Conservation (phyloP, 2,329 filamentous ascomycete genomes). For the Cryphonectria japonica region DNA sequence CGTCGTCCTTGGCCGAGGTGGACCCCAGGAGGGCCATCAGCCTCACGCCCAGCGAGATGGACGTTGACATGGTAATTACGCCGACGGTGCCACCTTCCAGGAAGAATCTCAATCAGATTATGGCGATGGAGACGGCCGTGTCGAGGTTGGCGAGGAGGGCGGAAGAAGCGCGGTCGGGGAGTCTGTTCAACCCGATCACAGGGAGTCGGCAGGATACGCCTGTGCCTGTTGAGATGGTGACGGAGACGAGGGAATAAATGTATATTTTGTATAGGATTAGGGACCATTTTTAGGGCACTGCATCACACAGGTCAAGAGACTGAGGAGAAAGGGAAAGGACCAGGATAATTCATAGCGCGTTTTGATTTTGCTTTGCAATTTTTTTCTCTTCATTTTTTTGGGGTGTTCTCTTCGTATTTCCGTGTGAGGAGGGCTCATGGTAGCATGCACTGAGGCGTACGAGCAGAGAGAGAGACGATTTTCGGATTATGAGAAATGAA, state of each 20-base stretch:
- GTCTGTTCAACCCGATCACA: slow-evolving; percentile 36
- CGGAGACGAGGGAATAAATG: slow-evolving; percentile 5
- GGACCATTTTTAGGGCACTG: background rate
- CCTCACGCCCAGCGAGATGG: slow-evolving; percentile 38
- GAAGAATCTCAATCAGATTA: slow-evolving; percentile 17
- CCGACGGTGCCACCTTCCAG: slow-evolving; percentile 38
- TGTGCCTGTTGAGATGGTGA: slow-evolving; percentile 39
- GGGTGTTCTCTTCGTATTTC: background rate
- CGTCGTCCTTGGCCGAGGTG: slow-evolving; percentile 42
- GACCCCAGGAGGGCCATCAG: slow-evolving; percentile 17
- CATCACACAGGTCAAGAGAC: background rate
- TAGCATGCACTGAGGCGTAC: background rate
- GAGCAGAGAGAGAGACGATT: background rate
- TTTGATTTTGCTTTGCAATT: background rate
- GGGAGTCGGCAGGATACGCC: slow-evolving; percentile 42
- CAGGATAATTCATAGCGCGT: background rate
- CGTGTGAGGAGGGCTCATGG: background rate
- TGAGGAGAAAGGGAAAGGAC: background rate
- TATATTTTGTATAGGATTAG: background rate
- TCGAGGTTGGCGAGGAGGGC: slow-evolving; percentile 22
- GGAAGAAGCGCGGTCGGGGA: slow-evolving; percentile 37
- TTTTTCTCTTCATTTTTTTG: no score
- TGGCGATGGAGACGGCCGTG: slow-evolving; percentile 3
- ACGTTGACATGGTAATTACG: slow-evolving; percentile 44
- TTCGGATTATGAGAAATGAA: background rate